A percentile compares a stretch with the other conserved stretches of the same genome.
Conservation (phyloP, 371 early-diverging fungal species). For the Mortierella sp. region DNA sequence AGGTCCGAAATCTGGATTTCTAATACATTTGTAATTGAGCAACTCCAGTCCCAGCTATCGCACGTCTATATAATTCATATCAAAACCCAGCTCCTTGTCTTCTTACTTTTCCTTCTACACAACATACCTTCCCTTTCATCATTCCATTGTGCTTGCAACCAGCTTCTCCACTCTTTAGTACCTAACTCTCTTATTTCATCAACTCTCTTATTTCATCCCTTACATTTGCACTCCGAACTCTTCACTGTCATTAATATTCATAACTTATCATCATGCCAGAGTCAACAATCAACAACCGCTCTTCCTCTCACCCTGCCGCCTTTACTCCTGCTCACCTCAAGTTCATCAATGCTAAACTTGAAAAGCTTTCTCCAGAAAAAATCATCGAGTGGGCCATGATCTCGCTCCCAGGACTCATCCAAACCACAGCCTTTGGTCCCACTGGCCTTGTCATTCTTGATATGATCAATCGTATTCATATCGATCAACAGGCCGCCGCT, state of each 20-base stretch:
- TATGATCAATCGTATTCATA: conserved; percentile 70
- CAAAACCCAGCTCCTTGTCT: conserved; percentile 1
- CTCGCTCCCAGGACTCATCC: conserved; percentile 84
- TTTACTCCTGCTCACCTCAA: conserved; percentile 75
- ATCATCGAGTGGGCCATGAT: conserved; percentile 91
- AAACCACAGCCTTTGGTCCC: conserved; percentile 94
- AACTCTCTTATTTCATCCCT: neutral
- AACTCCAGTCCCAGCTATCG: neutral
- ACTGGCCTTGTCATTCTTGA: conserved; percentile 87
- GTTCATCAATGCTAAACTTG: conserved; percentile 72
- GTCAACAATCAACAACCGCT: conserved; percentile 22
- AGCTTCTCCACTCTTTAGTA: neutral
- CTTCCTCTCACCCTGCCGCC: conserved; percentile 23
- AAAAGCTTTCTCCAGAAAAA: conserved; percentile 78
- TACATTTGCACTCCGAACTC: neutral
- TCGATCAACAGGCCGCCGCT: conserved; percentile 60
- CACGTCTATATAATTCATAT: neutral
- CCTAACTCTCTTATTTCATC: neutral
- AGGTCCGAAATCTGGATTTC: neutral
- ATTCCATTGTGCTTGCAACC: neutral
- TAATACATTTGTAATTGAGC: neutral
- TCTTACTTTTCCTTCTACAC: neutral
- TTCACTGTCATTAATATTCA: no score
- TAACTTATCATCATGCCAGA: conserved; percentile 45
- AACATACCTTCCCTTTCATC: neutral